A percentile compares a stretch with the other conserved stretches of the same genome.
Conservation (phyloP, 352 stramenopile genomes). For the Globisporangium cederbergense region DNA sequence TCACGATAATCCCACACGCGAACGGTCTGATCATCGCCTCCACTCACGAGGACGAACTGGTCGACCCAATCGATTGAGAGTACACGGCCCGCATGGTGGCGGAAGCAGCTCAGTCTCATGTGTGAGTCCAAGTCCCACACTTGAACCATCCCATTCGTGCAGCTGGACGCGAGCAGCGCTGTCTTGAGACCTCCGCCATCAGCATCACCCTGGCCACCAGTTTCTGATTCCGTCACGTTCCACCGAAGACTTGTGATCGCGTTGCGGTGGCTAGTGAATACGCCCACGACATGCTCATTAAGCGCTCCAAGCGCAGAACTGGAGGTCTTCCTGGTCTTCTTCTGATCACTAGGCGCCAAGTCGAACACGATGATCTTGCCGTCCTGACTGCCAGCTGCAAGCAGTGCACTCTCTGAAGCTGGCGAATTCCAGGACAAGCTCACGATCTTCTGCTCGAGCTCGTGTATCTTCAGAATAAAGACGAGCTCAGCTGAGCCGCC, state of each 20-base stretch:
- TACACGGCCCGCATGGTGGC: conserved; percentile 46
- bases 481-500: conserved; percentile 2
- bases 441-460: conserved; percentile 49
- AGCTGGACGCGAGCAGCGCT: conserved; percentile 44
- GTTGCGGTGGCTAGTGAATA: conserved; percentile 33
- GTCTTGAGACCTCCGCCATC: not conserved
- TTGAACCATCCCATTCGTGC: conserved; percentile 44
- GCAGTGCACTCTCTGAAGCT: conserved; percentile 12
- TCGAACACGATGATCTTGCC: conserved; percentile 60
- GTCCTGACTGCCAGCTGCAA: conserved; percentile 45
- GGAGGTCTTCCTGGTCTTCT: not conserved
- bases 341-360: not conserved
- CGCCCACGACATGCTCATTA: conserved; percentile 19
- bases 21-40: conserved; percentile 67
- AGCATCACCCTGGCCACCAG: not conserved
- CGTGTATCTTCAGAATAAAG: conserved; percentile 30
- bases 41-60: conserved; percentile 39
- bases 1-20: conserved; percentile 54
- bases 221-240: conserved; percentile 8
- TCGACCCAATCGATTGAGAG: conserved; percentile 56
- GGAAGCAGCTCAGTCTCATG: conserved; percentile 31
- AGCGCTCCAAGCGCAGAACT: not conserved
- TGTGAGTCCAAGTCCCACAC: conserved; percentile 43
- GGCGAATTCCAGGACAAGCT: conserved; percentile 35
- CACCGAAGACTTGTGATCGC: conserved; percentile 51